Evolutionary conservation across 345 rosid species (phyloP), one percentile per base, ranked within the genome.

Genomic region (Stellera chamaejasme): DNA sequence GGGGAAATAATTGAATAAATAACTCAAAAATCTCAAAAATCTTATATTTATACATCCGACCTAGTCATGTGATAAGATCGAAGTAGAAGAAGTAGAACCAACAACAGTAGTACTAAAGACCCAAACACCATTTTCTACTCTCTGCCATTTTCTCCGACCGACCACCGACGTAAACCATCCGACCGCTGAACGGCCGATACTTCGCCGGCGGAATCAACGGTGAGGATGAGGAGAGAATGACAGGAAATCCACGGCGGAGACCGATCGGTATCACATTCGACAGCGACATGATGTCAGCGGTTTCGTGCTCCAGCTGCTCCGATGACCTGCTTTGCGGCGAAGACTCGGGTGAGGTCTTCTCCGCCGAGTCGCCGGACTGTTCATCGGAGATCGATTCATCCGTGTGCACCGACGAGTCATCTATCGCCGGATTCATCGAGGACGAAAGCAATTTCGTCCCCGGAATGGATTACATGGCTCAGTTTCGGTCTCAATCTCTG

Each of bases 401-500:
- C 50, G 70, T 74, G 6, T 60, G 27, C 55, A 42, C 27, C 47
- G 87, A 77, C 46, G 84, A 88, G 58, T 87, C 91, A 4, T 83
- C 89, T 5, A 80, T 93, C 56, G 91, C 86, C 0, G 65, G 78
- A 45, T 79, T 80, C 63, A 83, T 93, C 14, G 81, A 80, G 36
- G 92, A 69, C 44, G 97, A 93, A 71, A 65, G 76, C 8, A 78
- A 74, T 76, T 93, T 88, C 75, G 86, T 93, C 36, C 99, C 97
- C 13, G 97, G 99, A 27, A 64, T 74, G 63, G 99, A 87, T 64
- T 89, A 86, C 76, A 69, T 82, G 56, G 77, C 90, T 13, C 77
- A 83, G 62, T 87, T 84, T 60, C 81, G 73, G 25, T 77, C 94
- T 60, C 89, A 56, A 50, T 71, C 96, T 63, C 85, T 88, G 19